phyloP scores from a whole-genome alignment of 1,284 basidiomycete genomes.

The Somion occarium region DNA sequence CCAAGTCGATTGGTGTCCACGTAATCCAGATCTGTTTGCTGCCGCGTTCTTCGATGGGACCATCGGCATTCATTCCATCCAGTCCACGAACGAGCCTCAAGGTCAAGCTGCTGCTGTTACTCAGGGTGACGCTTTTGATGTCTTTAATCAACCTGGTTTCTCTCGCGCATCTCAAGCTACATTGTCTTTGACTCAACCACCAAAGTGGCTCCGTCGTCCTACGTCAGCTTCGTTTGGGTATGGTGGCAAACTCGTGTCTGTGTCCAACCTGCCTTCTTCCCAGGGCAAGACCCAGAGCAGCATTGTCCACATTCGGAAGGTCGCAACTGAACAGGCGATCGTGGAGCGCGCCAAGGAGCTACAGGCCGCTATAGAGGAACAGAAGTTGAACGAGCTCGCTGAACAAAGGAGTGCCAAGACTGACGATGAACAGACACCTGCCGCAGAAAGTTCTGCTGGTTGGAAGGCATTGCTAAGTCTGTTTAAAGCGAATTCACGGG shows the following conservation, averaged over 20 bases:
- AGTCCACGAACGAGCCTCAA: slow-evolving; percentile 74
- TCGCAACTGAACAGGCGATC: slow-evolving; percentile 77
- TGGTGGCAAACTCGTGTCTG: slow-evolving; percentile 82
- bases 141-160: slow-evolving; percentile 69
- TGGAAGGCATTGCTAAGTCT: slow-evolving; percentile 91
- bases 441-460: slow-evolving; percentile 44
- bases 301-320: slow-evolving; percentile 70
- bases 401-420: slow-evolving; percentile 51
- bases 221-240: slow-evolving; percentile 87
- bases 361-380: slow-evolving; percentile 62
- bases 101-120: slow-evolving; percentile 39
- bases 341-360: slow-evolving; percentile 77
- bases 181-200: slow-evolving; percentile 86
- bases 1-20: slow-evolving; percentile 95
- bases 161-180: slow-evolving; percentile 44
- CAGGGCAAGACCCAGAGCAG: slow-evolving; percentile 77
- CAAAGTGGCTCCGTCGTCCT: slow-evolving; percentile 93
- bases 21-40: slow-evolving; percentile 90
- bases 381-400: slow-evolving; percentile 62
- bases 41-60: slow-evolving; percentile 81
- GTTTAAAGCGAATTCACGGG: slow-evolving; percentile 85
- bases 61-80: slow-evolving; percentile 83
- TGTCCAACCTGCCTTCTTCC: slow-evolving; percentile 68
- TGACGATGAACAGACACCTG: slow-evolving; percentile 30
- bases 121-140: slow-evolving; percentile 65